These are phyloP conservation scores for Rubroshorea leprosula DNA, from an alignment of 345 rosid genomes.

Conservation along the genomic window DNA sequence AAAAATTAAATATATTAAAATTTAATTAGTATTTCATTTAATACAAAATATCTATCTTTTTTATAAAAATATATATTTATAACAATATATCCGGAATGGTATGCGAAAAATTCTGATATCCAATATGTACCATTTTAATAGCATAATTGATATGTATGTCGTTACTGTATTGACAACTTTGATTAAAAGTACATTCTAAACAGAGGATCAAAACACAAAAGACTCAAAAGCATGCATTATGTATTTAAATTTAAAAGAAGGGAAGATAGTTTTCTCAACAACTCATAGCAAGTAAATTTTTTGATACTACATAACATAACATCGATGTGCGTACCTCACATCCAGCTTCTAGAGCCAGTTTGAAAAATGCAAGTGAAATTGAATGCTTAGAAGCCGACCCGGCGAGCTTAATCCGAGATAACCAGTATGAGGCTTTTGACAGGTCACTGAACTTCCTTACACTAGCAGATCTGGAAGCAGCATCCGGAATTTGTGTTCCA, in stretches of 20 bases:
- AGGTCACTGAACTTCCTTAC: slow-evolving; percentile 42
- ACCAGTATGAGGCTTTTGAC: slow-evolving; percentile 66
- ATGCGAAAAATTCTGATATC: too few species aligned
- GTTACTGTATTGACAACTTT: too few species aligned
- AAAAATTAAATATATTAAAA: too few species aligned
- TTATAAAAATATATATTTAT: too few species aligned
- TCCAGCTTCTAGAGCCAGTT: slow-evolving; percentile 79
- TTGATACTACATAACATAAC: background rate
- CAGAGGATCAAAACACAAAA: background rate
- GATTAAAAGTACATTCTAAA: background rate
- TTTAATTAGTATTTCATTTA: too few species aligned
- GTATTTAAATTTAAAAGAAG: background rate
- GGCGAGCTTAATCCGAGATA: slow-evolving; percentile 64
- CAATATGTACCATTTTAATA: too few species aligned
- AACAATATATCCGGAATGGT: too few species aligned
- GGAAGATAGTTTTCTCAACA: background rate
- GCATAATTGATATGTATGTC: too few species aligned
- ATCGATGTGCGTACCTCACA: slow-evolving; percentile 52
- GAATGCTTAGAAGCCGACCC: slow-evolving; percentile 73
- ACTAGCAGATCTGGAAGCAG: slow-evolving; percentile 38
- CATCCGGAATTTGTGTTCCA: slow-evolving; percentile 52
- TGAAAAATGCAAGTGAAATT: slow-evolving; percentile 78
- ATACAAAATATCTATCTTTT: too few species aligned
- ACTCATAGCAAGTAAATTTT: background rate
- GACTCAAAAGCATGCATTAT: background rate